A percentile compares a stretch with the other conserved stretches of the same genome.
phyloP scores from a whole-genome alignment of 192 early-diverging fungal genomes.

The Coemansia sp. region DNA sequence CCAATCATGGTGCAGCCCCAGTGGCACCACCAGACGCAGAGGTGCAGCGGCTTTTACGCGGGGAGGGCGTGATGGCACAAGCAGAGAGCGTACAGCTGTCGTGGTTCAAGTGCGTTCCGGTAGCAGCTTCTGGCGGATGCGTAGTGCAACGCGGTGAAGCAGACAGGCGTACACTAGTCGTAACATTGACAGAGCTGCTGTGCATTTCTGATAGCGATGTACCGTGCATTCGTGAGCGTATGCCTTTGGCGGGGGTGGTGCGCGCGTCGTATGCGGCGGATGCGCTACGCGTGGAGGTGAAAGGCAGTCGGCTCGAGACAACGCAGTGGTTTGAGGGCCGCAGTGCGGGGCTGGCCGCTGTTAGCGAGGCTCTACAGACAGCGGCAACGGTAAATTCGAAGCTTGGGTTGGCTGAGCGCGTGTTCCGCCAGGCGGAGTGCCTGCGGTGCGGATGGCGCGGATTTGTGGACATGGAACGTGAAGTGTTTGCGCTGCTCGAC shows the following conservation, averaged over 20 bases:
- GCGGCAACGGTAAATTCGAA: constrained; percentile 11
- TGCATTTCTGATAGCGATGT: constrained; percentile 5
- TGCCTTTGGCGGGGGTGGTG: constrained; percentile 12
- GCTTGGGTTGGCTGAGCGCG: constrained; percentile 15
- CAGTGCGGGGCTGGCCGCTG: neutral
- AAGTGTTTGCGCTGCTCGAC: constrained; percentile 4
- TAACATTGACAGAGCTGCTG: constrained; percentile 18
- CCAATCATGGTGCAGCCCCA: neutral
- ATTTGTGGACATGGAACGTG: constrained; percentile 33
- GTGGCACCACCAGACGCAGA: constrained; percentile 5
- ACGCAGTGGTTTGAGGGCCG: constrained; percentile 29
- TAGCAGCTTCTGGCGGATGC: constrained; percentile 13
- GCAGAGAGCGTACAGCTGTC: constrained; percentile 5
- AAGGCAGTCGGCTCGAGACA: constrained; percentile 33
- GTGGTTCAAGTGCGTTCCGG: constrained; percentile 12
- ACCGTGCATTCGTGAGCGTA: neutral
- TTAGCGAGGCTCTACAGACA: neutral
- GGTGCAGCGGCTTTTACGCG: constrained; percentile 16
- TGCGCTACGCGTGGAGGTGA: constrained; percentile 21
- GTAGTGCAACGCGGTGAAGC: constrained; percentile 12
- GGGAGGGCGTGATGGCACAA: constrained; percentile 7
- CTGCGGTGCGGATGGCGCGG: constrained; percentile 51
- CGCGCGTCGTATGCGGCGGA: constrained; percentile 1
- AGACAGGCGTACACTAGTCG: constrained; percentile 9
- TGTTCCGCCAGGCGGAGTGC: constrained; percentile 52